Evolutionary conservation across 139 green algal species (phyloP), one percentile per base, ranked within the genome.

Genomic region (Ettlia oleoabundans): DNA sequence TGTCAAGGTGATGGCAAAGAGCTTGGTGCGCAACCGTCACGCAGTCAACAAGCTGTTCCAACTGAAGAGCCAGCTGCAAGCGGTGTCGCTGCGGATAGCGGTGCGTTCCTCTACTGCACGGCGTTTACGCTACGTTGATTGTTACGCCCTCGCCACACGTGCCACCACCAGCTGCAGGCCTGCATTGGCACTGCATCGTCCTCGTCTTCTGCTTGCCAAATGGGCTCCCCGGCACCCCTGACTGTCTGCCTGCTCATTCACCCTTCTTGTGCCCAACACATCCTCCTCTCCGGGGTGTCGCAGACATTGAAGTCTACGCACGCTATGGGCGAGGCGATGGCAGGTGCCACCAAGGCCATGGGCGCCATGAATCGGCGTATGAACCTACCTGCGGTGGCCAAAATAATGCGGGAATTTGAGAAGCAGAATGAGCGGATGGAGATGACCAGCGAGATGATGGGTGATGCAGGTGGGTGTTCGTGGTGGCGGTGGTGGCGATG

Each of bases 1-100:
- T 0, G 97, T 99, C 30, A 96, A 98, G 77, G 95, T 99, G 30
- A 98, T 99, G 94, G 97, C 97, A 35, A 99, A 99, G 87, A 97
- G 94, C 8, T 78, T 99, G 13, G 94, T 99, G 19, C 91, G 97
- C n/a, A 99, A 98, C 85, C 86, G 97, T 43, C 91, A 97, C 81
- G 93, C 96, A n/a, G 95, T 99, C 28, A 98, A 94, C 42, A 99
- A 99, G 86, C 95, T 99, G 81, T 96, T 98, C 82, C 89, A 86
- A 21, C 91, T 99, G 6, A 99, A 99, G 82, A 95, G 92, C 0
- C 96, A 99, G 89, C 90, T 99, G 64, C 97, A 99, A 82, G 96
- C 93, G 26, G 93, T 99, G 30, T 98, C 95, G 2, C 83, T 99
- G 63, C 85, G 96, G 24, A 94, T 99, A 63, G 88, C 93, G 92